Conservation (phyloP, 2,329 filamentous ascomycete species). For the Cercospora zeina region DNA sequence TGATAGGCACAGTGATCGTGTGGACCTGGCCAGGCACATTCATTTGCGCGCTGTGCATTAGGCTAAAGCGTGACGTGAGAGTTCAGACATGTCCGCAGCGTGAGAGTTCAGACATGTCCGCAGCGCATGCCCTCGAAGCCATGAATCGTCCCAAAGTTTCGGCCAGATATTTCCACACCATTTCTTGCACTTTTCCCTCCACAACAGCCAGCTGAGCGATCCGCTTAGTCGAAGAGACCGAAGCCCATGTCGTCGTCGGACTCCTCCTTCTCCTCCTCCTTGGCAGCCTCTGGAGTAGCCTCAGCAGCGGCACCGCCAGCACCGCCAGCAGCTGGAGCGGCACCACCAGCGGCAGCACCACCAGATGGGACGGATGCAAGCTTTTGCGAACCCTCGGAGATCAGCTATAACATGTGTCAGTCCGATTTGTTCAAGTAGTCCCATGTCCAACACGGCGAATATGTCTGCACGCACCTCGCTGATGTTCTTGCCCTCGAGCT, state of each 20-base stretch:
- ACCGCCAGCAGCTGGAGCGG: conserved; percentile 67
- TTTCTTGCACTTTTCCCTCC: conserved; percentile 11
- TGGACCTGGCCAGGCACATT: conserved; percentile 5
- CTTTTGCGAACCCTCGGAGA: conserved; percentile 85
- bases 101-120: conserved; percentile 13
- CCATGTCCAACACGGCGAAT: conserved; percentile 28
- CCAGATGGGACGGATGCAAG: conserved; percentile 96
- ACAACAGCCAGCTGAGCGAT: conserved; percentile 24
- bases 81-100: conserved; percentile 9
- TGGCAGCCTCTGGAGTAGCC: conserved; percentile 55
- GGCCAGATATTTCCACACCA: conserved; percentile 8
- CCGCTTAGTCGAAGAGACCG: conserved; percentile 65
- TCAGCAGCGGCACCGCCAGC: conserved; percentile 68
- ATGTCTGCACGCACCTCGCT: conserved; percentile 68
- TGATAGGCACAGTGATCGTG: not conserved
- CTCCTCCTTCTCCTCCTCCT: conserved; percentile 72
- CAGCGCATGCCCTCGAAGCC: conserved; percentile 8
- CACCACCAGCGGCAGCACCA: conserved; percentile 73
- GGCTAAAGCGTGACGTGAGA: conserved; percentile 10
- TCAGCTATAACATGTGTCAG: conserved; percentile 64
- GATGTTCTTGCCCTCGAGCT: conserved; percentile 90
- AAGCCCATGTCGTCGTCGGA: conserved; percentile 76
- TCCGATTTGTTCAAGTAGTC: not conserved
- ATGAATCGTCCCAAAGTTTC: conserved; percentile 10
- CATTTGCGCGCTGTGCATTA: conserved; percentile 12